phyloP scores from a whole-genome alignment of 345 rosid genomes.

The Brassica napus region DNA sequence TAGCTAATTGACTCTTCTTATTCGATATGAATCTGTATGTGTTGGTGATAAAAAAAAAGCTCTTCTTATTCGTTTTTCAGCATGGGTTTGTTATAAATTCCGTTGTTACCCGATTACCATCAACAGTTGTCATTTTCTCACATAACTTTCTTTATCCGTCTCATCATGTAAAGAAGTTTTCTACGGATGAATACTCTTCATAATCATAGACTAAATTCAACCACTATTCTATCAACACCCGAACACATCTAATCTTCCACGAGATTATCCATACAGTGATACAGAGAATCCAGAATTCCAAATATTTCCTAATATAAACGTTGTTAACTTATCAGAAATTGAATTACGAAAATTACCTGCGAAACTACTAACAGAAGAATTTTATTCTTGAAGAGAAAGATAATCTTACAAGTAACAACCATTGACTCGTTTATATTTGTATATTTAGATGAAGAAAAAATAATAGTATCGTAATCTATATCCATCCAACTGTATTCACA shows the following conservation, averaged over 20 bases:
- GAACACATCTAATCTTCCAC: not conserved
- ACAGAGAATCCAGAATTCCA: not conserved
- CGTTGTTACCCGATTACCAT: not conserved
- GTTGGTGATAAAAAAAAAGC: no score
- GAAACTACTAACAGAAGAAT: not conserved
- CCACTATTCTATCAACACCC: not conserved
- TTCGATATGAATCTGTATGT: no score
- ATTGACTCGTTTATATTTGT: not conserved
- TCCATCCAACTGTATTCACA: not conserved
- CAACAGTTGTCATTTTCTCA: not conserved
- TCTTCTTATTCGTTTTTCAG: not conserved
- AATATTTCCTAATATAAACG: not conserved
- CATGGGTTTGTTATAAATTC: not conserved
- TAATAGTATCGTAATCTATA: not conserved
- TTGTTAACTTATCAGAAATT: not conserved
- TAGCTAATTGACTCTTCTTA: no score
- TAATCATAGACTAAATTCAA: not conserved
- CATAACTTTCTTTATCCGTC: not conserved
- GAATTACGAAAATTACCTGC: not conserved
- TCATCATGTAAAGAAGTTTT: not conserved
- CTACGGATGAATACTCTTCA: not conserved
- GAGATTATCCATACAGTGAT: not conserved
- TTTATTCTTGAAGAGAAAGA: not conserved
- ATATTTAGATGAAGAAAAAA: not conserved
- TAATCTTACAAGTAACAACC: not conserved